Evolutionary conservation across 306 rosid genomes (phyloP).

Genomic region (Gastrolobium villosum): DNA sequence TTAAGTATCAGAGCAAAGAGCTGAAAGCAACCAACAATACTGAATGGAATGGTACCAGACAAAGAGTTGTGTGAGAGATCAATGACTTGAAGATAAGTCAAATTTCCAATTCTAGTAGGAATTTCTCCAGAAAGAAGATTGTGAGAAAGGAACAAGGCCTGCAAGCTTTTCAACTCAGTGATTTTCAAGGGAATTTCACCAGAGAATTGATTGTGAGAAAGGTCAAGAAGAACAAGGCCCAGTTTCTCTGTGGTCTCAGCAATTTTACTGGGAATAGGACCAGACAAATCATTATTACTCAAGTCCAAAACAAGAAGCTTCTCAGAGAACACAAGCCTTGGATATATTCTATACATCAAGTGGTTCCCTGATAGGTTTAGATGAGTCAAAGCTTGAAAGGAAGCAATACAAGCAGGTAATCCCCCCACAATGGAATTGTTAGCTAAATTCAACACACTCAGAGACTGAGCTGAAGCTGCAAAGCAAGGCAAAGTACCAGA

Average conservation of each 20-base stretch:
- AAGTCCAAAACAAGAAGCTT: slow-evolving; percentile 93
- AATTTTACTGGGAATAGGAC: slow-evolving; percentile 85
- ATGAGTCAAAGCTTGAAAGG: slow-evolving; percentile 75
- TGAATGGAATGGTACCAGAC: slow-evolving; percentile 90
- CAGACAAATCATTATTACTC: slow-evolving; percentile 84
- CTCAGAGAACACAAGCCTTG: slow-evolving; percentile 86
- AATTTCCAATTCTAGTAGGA: slow-evolving; percentile 90
- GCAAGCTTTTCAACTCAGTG: slow-evolving; percentile 93
- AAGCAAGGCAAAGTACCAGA: slow-evolving; percentile 95
- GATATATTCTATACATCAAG: slow-evolving; percentile 76
- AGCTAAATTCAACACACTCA: slow-evolving; percentile 74
- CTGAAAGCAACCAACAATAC: slow-evolving; percentile 98
- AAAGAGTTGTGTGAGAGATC: slow-evolving; percentile 92
- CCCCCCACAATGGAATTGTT: slow-evolving; percentile 90
- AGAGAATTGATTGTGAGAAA: slow-evolving; percentile 89
- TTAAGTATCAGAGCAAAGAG: slow-evolving; percentile 87
- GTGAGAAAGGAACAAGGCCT: slow-evolving; percentile 96
- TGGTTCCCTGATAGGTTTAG: slow-evolving; percentile 86
- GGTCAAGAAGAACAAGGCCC: slow-evolving; percentile 93
- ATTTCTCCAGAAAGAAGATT: slow-evolving; percentile 91
- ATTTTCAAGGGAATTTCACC: slow-evolving; percentile 90
- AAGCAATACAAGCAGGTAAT: slow-evolving; percentile 86
- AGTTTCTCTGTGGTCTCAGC: slow-evolving; percentile 88
- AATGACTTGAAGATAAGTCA: slow-evolving; percentile 96
- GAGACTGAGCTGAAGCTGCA: slow-evolving; percentile 76